These are phyloP conservation scores for Globisporangium canariense DNA, from an alignment of 352 stramenopile genomes.

Conservation along the genomic window DNA sequence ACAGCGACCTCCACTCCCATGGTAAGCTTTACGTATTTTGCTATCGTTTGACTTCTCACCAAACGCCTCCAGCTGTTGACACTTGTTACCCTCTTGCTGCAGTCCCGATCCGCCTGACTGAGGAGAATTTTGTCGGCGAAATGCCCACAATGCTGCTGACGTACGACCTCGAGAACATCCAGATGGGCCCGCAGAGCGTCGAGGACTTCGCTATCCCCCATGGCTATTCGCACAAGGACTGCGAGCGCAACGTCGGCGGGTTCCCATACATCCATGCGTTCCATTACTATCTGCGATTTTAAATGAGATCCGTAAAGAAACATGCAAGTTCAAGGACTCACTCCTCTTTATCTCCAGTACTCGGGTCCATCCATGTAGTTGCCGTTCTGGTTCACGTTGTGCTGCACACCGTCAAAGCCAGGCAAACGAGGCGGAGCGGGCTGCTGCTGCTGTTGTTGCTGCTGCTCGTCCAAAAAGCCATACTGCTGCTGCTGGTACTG, in stretches of 20 bases:
- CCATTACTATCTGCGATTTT: slow-evolving; percentile 72
- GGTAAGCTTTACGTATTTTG: slow-evolving; percentile 6
- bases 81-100: not conserved
- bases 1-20: slow-evolving; percentile 38
- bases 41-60: not conserved
- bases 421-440: slow-evolving; percentile 28
- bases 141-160: slow-evolving; percentile 53
- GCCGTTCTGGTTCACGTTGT: slow-evolving; percentile 25
- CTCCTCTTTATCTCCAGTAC: slow-evolving; percentile 46
- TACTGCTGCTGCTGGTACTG: slow-evolving; percentile 26
- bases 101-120: slow-evolving; percentile 67
- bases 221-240: slow-evolving; percentile 57
- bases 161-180: slow-evolving; percentile 56
- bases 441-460: slow-evolving; percentile 16
- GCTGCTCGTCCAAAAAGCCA: slow-evolving; percentile 25
- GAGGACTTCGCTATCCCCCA: slow-evolving; percentile 50
- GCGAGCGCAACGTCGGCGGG: slow-evolving; percentile 50
- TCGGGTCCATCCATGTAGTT: slow-evolving; percentile 46
- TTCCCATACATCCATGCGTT: slow-evolving; percentile 81
- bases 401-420: slow-evolving; percentile 28
- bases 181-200: slow-evolving; percentile 43
- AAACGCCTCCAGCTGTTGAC: not conserved
- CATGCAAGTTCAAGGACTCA: not conserved
- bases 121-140: slow-evolving; percentile 49
- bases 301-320: slow-evolving; percentile 8